Conservation (phyloP, 2,329 filamentous ascomycete species). For the Verticillium longisporum region DNA sequence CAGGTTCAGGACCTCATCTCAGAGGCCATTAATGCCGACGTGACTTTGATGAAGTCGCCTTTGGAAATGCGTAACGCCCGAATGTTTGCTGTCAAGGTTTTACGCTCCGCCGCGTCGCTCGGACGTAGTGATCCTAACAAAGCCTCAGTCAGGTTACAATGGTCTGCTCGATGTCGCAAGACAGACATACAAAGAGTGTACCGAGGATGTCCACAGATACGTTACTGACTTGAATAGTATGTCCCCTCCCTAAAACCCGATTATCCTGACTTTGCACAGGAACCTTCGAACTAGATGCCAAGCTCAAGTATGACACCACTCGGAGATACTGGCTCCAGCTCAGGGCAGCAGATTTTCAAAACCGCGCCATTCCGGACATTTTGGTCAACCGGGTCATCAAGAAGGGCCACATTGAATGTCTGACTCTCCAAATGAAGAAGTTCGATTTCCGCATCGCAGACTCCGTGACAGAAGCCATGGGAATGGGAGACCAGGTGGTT, state of each 20-base stretch:
- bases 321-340: conserved; percentile 77
- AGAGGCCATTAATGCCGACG: conserved; percentile 71
- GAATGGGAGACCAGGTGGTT: conserved; percentile 73
- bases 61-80: conserved; percentile 85
- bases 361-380: conserved; percentile 51
- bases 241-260: conserved; percentile 7
- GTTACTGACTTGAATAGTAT: conserved; percentile 60
- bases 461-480: conserved; percentile 75
- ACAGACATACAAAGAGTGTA: conserved; percentile 84
- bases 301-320: conserved; percentile 70
- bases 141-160: conserved; percentile 62
- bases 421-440: conserved; percentile 79
- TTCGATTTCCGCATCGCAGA: conserved; percentile 71
- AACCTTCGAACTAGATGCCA: conserved; percentile 50
- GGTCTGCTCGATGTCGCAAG: conserved; percentile 83
- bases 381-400: conserved; percentile 74
- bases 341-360: conserved; percentile 53
- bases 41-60: conserved; percentile 68
- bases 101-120: too few species aligned
- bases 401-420: conserved; percentile 75
- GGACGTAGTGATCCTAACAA: conserved; percentile 9
- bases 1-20: conserved; percentile 60
- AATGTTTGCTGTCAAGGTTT: conserved; percentile 77
- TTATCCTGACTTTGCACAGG: conserved; percentile 25
- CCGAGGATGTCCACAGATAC: conserved; percentile 67